Base-by-base conservation (phyloP, 176 grass and related monocot genomes). In the Aegilops tauschii region DNA sequence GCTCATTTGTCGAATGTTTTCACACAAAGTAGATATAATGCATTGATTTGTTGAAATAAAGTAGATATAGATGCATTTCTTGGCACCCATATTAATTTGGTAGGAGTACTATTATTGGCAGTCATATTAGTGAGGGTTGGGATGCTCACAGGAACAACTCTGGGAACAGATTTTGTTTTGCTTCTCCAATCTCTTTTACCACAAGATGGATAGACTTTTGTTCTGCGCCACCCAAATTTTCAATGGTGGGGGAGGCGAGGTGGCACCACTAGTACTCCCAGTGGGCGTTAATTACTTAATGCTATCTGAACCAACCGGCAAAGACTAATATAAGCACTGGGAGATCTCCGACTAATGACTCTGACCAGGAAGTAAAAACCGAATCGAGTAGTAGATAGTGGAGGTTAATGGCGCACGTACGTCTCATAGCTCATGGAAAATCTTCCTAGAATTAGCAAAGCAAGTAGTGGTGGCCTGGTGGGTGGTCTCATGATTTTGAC, bases 361-460 rank as follows among this genome's bases (percentile, higher is more conserved):
- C 44, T 68, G 61, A 13, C 30, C 5, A 31, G 40, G 12, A 49
- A 81, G 63, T 21, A 47, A 49, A 40, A 67, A 67, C 3, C 6
- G 17, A 12, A 67, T 20, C 16, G 39, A 28, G 52, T 34, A 10
- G 42, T 1, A 25, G 29, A 30, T 21, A 65, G 65, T 84, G 89
- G 80, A 37, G 59, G 75, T 29, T 84, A 80, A 83, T 77, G 79
- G 42, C 18, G 80, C 72, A 62, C 73, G 80, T 18, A 50, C 73
- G 80, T 25, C 76, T 82, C 52, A 18, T 82, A 4, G 37, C 29
- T 40, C 58, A 75, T 56, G 62, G 35, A 25, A 78, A 50, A 21
- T 64, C 40, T 52, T 35, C 1, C 4, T 39, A 65, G 21, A 0
- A 66, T 59, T 59, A 21, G 61, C 18, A 34, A 59, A 5, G 8